These are phyloP conservation scores for Chrysopogon serrulatus DNA, from an alignment of 176 grass and related monocot genomes.

Conservation along the genomic window DNA sequence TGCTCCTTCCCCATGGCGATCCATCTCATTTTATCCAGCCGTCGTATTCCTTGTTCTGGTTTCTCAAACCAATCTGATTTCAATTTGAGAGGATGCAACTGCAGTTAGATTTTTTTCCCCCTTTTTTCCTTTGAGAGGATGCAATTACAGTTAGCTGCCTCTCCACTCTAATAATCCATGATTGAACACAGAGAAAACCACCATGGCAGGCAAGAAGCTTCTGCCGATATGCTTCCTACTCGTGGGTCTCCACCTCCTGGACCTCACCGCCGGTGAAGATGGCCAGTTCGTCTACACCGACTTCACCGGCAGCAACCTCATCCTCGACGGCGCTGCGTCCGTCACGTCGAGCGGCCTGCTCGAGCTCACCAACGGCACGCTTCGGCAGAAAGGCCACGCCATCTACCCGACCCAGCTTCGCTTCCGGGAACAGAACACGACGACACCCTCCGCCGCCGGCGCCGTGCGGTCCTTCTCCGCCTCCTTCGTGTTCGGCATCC, in stretches of 20 bases:
- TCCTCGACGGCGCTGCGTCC: not conserved
- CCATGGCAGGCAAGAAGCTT: not conserved
- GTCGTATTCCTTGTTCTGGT: too few relatives aligned
- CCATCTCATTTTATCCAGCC: too few relatives aligned
- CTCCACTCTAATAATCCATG: not conserved
- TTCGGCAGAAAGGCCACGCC: constrained; percentile 15
- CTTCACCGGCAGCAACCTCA: constrained; percentile 24
- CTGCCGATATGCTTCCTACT: not conserved
- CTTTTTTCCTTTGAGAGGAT: too few relatives aligned
- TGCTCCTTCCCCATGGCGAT: too few relatives aligned
- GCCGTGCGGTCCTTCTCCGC: constrained; percentile 26
- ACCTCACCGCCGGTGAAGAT: not conserved
- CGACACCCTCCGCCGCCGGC: not conserved
- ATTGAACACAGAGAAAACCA: not conserved
- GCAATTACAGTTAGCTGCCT: too few relatives aligned
- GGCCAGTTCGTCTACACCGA: constrained; percentile 15
- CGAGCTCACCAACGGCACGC: constrained; percentile 22
- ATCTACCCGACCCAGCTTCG: constrained; percentile 3
- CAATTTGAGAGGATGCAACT: not conserved
- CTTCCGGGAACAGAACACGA: not conserved
- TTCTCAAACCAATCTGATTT: too few relatives aligned
- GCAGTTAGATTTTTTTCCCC: too few relatives aligned
- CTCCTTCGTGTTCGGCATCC: constrained; percentile 36
- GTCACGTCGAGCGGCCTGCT: constrained; percentile 3
- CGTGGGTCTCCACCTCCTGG: not conserved